Conservation (phyloP, 164 flowering plant genomes). For the Annona cherimola region DNA sequence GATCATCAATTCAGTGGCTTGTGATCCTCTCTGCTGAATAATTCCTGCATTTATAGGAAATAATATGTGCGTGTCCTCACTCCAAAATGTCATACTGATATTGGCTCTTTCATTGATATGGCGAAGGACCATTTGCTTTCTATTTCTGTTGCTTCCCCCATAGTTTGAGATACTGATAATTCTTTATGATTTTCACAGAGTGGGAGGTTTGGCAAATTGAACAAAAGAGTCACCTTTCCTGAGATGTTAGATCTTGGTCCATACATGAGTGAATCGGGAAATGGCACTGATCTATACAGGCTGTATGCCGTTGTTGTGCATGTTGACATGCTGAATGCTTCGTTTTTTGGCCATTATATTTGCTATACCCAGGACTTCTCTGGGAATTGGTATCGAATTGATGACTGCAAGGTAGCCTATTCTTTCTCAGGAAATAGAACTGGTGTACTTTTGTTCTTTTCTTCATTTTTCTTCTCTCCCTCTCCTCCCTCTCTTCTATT, state of each 20-base stretch:
- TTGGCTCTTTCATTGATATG: no score
- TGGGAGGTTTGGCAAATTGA: conserved; percentile 95
- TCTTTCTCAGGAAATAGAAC: background rate
- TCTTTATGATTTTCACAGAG: conserved; percentile 45
- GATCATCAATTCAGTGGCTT: background rate
- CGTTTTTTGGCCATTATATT: conserved; percentile 93
- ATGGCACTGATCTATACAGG: conserved; percentile 56
- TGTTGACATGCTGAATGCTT: conserved; percentile 96
- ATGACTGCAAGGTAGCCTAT: conserved; percentile 75
- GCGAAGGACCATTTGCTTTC: background rate
- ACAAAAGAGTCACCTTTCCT: conserved; percentile 86
- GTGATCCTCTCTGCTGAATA: background rate
- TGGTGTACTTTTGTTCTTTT: background rate
- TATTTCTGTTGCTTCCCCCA: background rate
- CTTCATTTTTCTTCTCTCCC: background rate
- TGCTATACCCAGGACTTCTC: conserved; percentile 74
- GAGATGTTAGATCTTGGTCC: conserved; percentile 77
- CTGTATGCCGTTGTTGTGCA: conserved; percentile 95
- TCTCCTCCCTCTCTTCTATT: no score
- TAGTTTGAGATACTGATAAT: conserved; percentile 1
- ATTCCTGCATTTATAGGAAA: background rate
- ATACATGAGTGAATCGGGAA: conserved; percentile 70
- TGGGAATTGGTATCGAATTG: conserved; percentile 86
- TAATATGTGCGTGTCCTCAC: no score
- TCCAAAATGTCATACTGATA: no score